Evolutionary conservation across 1,284 basidiomycete species (phyloP), one percentile per base, ranked within the genome.

Genomic region (Trametes pubescens): DNA sequence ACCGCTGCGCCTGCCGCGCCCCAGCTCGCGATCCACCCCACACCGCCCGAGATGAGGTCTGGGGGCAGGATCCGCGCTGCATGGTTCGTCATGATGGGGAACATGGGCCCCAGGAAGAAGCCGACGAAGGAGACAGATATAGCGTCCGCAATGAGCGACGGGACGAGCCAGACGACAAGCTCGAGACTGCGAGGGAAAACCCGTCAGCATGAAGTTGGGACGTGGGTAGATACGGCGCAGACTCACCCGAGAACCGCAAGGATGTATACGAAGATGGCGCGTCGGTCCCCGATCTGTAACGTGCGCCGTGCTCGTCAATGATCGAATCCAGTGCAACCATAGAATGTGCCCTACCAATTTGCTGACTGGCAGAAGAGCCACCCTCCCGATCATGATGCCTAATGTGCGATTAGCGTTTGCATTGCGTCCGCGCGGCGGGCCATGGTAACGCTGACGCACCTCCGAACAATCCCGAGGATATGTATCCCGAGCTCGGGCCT

Each of bases 121-220:
- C 86, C 88, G 59, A 88, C 78, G 34, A 88, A 72, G 1, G 83
- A 80, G 24, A 89, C 82, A 4, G 82, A 78, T 7, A 87, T 74
- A 0, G 84, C 87, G 51, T 79, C 80, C 26, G 79, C 82, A 26
- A 86, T 76, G 43, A 88, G 74, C 8, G 80, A 84, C 0, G 85
- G 85, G 0, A 86, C 83, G 18, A 86, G 76, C 86, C 87, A 88
- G 16, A 89, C 76, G 26, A 84, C 73, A 40, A 89, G 68, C 65
- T 89, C 84, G 32, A 87, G 74, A 16, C 81, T 82, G 37, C 10
- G 29, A n/a, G 4, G 2, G 5, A 40, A 4, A n/a, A 43, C n/a
- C 6, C 18, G 37, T 47, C 29, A 29, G 35, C 24, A 54, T 57
- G 47, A 35, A 8, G 40, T 43, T 16, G 13, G 32, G 43, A 16